phyloP scores from a whole-genome alignment of 352 stramenopile species.

The Phytophthora sp. region DNA sequence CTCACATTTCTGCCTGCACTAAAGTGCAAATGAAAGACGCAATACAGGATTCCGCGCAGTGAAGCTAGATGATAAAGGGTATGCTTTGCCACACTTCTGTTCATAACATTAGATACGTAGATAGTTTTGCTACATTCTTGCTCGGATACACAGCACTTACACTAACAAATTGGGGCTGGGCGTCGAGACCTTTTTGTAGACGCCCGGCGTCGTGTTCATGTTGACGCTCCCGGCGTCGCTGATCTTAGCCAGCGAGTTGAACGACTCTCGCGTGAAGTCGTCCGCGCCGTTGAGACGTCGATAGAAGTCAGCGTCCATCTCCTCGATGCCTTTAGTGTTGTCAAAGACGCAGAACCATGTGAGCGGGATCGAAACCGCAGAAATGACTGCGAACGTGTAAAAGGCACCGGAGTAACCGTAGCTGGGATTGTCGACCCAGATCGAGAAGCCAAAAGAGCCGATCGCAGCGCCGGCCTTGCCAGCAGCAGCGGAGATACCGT shows the following conservation, averaged over 20 bases:
- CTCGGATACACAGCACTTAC: slow-evolving; percentile 1
- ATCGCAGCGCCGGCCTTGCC: slow-evolving; percentile 89
- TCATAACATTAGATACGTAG: neutral
- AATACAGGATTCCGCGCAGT: too few species aligned
- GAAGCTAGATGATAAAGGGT: too few species aligned
- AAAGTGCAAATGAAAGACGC: too few species aligned
- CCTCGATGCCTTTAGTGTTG: slow-evolving; percentile 58
- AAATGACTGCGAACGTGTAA: slow-evolving; percentile 66
- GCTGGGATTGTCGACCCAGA: slow-evolving; percentile 63
- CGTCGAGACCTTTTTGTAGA: slow-evolving; percentile 21
- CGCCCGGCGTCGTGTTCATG: slow-evolving; percentile 13
- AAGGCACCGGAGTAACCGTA: slow-evolving; percentile 67
- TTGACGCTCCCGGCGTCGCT: slow-evolving; percentile 8
- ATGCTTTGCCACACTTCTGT: too few species aligned
- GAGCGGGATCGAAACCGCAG: slow-evolving; percentile 56
- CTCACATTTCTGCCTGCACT: too few species aligned
- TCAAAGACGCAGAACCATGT: slow-evolving; percentile 76
- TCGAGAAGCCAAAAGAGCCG: slow-evolving; percentile 68
- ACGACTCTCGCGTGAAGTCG: slow-evolving; percentile 49
- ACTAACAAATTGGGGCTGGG: slow-evolving; percentile 16
- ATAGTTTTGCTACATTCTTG: neutral
- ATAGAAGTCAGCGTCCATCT: slow-evolving; percentile 71
- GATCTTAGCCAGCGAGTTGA: slow-evolving; percentile 30
- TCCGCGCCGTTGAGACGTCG: slow-evolving; percentile 35
- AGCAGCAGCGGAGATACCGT: slow-evolving; percentile 86